Evolutionary conservation across 2,329 filamentous ascomycete species (phyloP), one percentile per base, ranked within the genome.

Genomic region (Dactylellina haptotyla): DNA sequence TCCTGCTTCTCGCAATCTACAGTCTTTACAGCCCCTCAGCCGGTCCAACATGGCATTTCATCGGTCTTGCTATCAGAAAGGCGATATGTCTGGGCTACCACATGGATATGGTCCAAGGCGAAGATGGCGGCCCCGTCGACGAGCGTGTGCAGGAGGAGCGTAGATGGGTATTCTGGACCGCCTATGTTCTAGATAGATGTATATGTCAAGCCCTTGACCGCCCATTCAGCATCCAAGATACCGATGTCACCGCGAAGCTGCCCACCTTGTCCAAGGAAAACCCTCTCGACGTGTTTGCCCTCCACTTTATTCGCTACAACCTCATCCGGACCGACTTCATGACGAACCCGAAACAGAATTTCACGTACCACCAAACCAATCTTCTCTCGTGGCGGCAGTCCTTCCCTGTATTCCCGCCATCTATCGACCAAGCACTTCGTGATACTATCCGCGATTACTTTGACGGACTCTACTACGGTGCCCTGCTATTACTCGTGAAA

Each of bases 261-360:
- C 63, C 64, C 5, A 67, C 70, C 2, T 30, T 69, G 0, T 69
- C 70, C 2, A 69, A 69, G 41, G 64, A 67, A 37, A 67, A 75
- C 32, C 57, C 70, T 8, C 57, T 75, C 1, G 70, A 75, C 32
- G 63, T 73, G 32, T 69, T 75, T 20, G 70, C 70, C 4, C 51
- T 75, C 3, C 70, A 75, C 28, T 75, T 75, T 37, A 75, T 75
- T 18, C 70, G 70, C 25, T 75, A 67, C 45, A 75, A 75, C n/a
- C 70, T 75, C 18, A 67, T 75, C 16, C 57, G 70, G 6, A 75
- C 70, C 5, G 70, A 75, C 23, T 69, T 75, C 32, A 75, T 75
- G 70, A 75, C 63, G 16, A 58, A 69, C 28, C 63, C 70, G 5
- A 64, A 50, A 1, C 63, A 62, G 18, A 64, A 75, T 30, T 75